Evolutionary conservation across 1,139 yeast species (phyloP), one percentile per base, ranked within the genome.

Genomic region (Blastobotrys apis): DNA sequence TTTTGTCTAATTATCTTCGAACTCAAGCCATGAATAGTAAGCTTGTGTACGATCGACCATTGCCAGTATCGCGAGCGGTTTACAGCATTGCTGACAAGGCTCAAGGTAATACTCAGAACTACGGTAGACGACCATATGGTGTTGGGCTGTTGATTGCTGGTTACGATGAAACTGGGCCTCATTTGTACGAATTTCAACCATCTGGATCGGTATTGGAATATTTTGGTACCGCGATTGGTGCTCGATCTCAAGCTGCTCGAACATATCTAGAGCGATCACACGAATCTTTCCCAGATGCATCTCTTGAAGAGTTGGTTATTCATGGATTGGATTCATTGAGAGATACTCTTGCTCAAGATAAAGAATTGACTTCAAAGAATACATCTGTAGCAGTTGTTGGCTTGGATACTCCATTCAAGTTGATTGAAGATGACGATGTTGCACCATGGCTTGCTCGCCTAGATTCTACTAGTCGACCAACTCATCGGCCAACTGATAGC

Each of bases 161-260:
- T 17, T 78, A 78, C 62, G 99, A 92, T 64, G 95, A 85, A 62
- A 77, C 88, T 31, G 98, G 98, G 9, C 85, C 97, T 12, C 98
- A 92, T 66, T 72, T 92, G 54, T 83, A 80, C 64, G 99, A 94
- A 70, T 94, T 92, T 68, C 90, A 86, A 63, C 98, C 98, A 17
- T 83, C 95, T 9, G 99, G 99, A 3, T 82, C 94, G 25, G 94
- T 84, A 20, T 73, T 88, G 60, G 97, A 92, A 65, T 85, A 90
- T 63, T 78, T 74, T 55, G 98, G 96, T 33, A 84, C 97, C 9
- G 95, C 98, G 35, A 88, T 92, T 62, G 99, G 99, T 40, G 98
- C 99, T 13, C 78, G 99, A 62, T 88, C 97, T 1, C 99, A 92
- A 69, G 97, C 97, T 39, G 97, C 97, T 13, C 78, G 95, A 69